Evolutionary conservation across 1,284 basidiomycete genomes (phyloP).

Genomic region (Agaricales sp.): DNA sequence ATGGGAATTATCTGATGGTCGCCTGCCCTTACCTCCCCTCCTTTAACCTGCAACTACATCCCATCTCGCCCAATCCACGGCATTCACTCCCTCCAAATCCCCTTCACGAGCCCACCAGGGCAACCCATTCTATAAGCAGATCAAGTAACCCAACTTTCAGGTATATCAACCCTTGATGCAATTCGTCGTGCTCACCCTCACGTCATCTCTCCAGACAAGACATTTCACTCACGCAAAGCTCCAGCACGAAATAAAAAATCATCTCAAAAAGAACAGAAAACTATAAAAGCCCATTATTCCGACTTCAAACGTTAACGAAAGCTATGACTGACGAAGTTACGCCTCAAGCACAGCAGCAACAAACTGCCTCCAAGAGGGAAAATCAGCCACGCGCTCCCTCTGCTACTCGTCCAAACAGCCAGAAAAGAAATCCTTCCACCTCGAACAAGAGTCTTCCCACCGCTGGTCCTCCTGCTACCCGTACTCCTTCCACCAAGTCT

Average conservation of each 20-base stretch:
- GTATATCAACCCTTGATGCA: constrained; percentile 21
- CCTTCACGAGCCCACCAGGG: constrained; percentile 80
- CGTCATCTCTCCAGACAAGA: constrained; percentile 15
- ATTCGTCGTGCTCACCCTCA: constrained; percentile 11
- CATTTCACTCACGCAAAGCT: constrained; percentile 11
- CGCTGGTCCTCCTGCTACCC: constrained; percentile 30
- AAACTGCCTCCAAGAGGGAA: constrained; percentile 44
- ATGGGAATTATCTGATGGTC: too few relatives aligned
- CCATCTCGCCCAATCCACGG: constrained; percentile 30
- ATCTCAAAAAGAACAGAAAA: constrained; percentile 42
- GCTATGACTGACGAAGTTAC: constrained; percentile 75
- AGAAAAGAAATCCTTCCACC: constrained; percentile 47
- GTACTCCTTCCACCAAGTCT: constrained; percentile 46
- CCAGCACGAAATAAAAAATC: constrained; percentile 19
- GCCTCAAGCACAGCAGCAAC: constrained; percentile 41
- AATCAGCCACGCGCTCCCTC: constrained; percentile 41
- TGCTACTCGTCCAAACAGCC: constrained; percentile 30
- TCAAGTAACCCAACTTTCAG: constrained; percentile 39
- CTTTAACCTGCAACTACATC: constrained; percentile 5
- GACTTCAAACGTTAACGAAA: constrained; percentile 54
- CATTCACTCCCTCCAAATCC: constrained; percentile 18
- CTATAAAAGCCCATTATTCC: constrained; percentile 32
- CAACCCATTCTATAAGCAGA: constrained; percentile 53
- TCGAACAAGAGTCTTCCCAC: constrained; percentile 31
- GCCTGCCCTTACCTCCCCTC: neutral